Evolutionary conservation across 2,329 filamentous ascomycete genomes (phyloP), one percentile per base, ranked within the genome.

Genomic region (Pestalotiopsis sp.): DNA sequence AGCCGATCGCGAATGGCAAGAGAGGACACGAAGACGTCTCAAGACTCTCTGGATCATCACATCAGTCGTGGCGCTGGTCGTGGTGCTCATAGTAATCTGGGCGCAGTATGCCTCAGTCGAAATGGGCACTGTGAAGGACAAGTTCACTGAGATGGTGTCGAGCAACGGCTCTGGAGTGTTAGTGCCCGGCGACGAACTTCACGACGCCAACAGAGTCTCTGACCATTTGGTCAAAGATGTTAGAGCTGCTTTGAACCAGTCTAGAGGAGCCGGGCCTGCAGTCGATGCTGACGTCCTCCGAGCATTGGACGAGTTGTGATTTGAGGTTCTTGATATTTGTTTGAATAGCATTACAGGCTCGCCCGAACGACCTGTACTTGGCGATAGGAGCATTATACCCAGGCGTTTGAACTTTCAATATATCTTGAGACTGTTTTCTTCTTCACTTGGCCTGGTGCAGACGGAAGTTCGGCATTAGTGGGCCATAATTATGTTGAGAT

Each of bases 1-100:
- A 68, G 85, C 87, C 1, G 92, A 94, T 78, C 84, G 82, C 62
- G 88, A 90, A 74, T 91, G 90, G 85, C 88, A 92, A 79, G 89
- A 92, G 74, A 88, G 84, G 74, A 92, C 90, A n/a, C 82, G 89
- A 70, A 84, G 82, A 76, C 85, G 90, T 64, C 81, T 93, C 70
- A 88, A 87, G 72, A 84, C 87, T 23, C 80, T 92, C 61, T 93
- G 91, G 90, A 84, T 88, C 52, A 83, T 89, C 70, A 86, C 86
- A 69, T 86, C 82, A 25, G 77, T 83, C 9, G 69, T 86, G 41
- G 76, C 82, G 4, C 82, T 91, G 45, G 72, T 87, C 2, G 69
- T 88, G 20, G 70, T 86, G 3, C 77, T 88, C 7, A 72, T 87
- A 27, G 77, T 84, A 41, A 70, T 81, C 6, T 76, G 78, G 5